These are phyloP conservation scores for Telopea speciosissima DNA, from an alignment of 177 flowering plant species.

Conservation along the genomic window DNA sequence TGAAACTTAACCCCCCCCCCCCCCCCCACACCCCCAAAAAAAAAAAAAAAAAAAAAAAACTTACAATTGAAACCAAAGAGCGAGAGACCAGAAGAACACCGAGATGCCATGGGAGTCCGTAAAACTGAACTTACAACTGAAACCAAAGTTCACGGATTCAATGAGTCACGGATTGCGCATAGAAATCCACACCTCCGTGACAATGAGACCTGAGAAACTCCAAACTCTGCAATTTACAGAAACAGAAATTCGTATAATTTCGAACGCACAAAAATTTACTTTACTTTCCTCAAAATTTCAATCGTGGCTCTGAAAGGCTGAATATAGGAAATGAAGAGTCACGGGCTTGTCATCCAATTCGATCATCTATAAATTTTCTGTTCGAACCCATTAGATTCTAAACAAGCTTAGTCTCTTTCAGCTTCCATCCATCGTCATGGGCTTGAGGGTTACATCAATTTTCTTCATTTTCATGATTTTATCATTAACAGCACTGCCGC, in stretches of 20 bases:
- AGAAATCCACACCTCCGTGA: background rate
- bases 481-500: slow-evolving; percentile 35
- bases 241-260: no score
- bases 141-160: slow-evolving; percentile 5
- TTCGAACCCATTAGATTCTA: background rate
- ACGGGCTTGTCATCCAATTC: slow-evolving; percentile 3
- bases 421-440: slow-evolving; percentile 18
- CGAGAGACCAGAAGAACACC: background rate
- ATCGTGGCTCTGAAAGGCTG: background rate
- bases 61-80: no score
- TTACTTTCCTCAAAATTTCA: background rate
- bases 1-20: no score
- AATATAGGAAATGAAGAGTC: background rate
- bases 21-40: no score
- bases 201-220: background rate
- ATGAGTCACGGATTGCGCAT: slow-evolving; percentile 13
- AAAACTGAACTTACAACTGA: background rate
- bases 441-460: slow-evolving; percentile 27
- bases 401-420: background rate
- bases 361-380: background rate
- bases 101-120: background rate
- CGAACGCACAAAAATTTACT: no score
- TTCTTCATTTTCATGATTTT: slow-evolving; percentile 33
- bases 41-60: no score
- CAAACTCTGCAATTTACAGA: slow-evolving; percentile 7